A percentile compares a stretch with the other conserved stretches of the same genome.
Evolutionary conservation across 2,329 filamentous ascomycete species (phyloP).

Genomic region (Arthrobotrys iridis): DNA sequence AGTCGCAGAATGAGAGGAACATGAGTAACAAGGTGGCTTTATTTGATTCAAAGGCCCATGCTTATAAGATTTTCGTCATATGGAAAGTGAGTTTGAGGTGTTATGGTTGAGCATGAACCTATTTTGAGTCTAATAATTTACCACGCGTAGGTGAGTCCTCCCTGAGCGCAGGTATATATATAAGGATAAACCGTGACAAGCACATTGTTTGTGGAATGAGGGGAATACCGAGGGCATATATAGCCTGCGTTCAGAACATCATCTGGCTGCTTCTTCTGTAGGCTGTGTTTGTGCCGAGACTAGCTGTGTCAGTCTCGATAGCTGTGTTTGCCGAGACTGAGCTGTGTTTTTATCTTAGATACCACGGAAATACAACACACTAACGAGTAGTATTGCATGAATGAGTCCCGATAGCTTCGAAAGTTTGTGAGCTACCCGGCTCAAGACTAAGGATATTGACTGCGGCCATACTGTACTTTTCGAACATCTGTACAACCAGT

Average conservation of each 20-base stretch:
- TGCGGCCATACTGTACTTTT: background rate
- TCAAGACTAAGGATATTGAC: background rate
- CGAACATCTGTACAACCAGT: background rate
- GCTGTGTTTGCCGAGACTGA: background rate
- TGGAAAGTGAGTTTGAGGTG: background rate
- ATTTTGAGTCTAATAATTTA: background rate
- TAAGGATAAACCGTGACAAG: no score
- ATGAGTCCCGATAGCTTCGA: background rate
- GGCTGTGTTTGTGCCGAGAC: background rate
- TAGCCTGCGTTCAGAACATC: background rate
- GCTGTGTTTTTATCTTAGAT: background rate
- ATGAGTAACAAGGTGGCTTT: conserved; percentile 13
- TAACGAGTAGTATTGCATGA: background rate
- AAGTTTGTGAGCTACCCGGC: background rate
- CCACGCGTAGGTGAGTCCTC: no score
- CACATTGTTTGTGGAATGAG: no score
- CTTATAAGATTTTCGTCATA: background rate
- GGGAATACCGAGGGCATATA: no score
- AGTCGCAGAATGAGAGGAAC: background rate
- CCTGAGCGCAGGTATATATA: no score
- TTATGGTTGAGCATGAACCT: background rate
- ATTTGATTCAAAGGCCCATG: background rate
- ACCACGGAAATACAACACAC: background rate
- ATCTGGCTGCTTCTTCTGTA: conserved; percentile 11
- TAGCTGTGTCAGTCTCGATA: background rate